Conservation (phyloP, 495 filamentous ascomycete species). For the Xylaria scruposa region DNA sequence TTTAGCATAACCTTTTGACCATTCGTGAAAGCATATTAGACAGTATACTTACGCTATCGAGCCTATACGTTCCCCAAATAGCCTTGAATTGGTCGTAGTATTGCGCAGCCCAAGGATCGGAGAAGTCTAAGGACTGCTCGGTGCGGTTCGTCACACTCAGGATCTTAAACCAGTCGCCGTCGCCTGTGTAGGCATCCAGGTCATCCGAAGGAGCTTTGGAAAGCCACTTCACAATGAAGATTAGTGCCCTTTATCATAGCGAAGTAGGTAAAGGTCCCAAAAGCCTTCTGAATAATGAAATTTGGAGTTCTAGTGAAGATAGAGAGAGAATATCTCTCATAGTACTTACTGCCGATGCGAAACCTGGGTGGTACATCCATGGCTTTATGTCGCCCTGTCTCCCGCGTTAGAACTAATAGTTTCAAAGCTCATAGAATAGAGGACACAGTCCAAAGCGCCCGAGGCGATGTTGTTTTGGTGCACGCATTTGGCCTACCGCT, state of each 20-base stretch:
- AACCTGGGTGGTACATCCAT: not conserved
- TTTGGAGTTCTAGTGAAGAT: not conserved
- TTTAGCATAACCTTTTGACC: not conserved
- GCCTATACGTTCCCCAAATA: not conserved
- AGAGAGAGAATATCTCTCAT: not conserved
- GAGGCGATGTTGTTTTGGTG: not conserved
- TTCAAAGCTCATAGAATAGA: not conserved
- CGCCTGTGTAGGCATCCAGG: slow-evolving; percentile 29
- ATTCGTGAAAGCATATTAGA: not conserved
- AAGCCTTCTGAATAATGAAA: not conserved
- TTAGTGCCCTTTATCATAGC: not conserved
- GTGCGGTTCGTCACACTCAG: slow-evolving; percentile 23
- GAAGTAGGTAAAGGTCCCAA: not conserved
- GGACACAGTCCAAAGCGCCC: not conserved
- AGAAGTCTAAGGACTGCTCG: slow-evolving; percentile 17
- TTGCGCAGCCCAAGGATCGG: not conserved
- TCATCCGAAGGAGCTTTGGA: slow-evolving; percentile 33
- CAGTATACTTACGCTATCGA: not conserved
- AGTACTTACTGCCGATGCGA: not conserved
- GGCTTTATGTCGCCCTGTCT: not conserved
- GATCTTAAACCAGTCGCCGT: slow-evolving; percentile 45
- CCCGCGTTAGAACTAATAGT: not conserved
- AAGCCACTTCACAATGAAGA: slow-evolving; percentile 22
- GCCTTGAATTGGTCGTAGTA: slow-evolving; percentile 1
- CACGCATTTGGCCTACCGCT: not conserved